These are phyloP conservation scores for Penicillium atrosanguineum DNA, from an alignment of 495 filamentous ascomycete species.

Conservation along the genomic window DNA sequence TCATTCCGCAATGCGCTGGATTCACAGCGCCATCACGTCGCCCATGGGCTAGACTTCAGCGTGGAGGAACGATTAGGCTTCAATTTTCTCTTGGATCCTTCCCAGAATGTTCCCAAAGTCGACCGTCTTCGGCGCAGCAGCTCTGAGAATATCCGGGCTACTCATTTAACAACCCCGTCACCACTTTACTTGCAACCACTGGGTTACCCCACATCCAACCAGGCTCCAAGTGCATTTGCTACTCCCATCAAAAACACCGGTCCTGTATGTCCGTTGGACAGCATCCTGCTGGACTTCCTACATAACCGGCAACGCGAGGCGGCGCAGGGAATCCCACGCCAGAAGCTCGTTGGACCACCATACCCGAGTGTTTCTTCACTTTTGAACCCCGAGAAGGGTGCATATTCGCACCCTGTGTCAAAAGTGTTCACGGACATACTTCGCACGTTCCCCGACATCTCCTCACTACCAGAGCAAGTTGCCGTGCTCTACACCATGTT, in stretches of 20 bases:
- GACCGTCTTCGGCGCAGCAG: slow-evolving; percentile 33
- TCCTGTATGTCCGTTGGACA: slow-evolving; percentile 71
- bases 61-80: slow-evolving; percentile 61
- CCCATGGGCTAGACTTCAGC: slow-evolving; percentile 57
- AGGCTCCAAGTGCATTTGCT: slow-evolving; percentile 32
- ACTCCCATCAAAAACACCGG: slow-evolving; percentile 56
- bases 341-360: slow-evolving; percentile 65
- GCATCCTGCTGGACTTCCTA: slow-evolving; percentile 73
- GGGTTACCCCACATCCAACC: slow-evolving; percentile 22
- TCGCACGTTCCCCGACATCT: slow-evolving; percentile 67
- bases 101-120: slow-evolving; percentile 42
- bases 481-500: slow-evolving; percentile 82
- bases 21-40: slow-evolving; percentile 53
- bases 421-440: slow-evolving; percentile 82
- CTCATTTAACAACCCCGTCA: slow-evolving; percentile 22
- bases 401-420: slow-evolving; percentile 68
- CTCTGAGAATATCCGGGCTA: slow-evolving; percentile 26
- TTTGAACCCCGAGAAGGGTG: slow-evolving; percentile 60
- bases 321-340: slow-evolving; percentile 54
- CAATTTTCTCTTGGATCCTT: slow-evolving; percentile 62
- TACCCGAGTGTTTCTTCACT: slow-evolving; percentile 76
- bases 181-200: slow-evolving; percentile 26
- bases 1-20: slow-evolving; percentile 39
- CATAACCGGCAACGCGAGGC: slow-evolving; percentile 62
- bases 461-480: slow-evolving; percentile 68